Evolutionary conservation across 2,329 filamentous ascomycete species (phyloP).

Genomic region (Fusarium sp.): DNA sequence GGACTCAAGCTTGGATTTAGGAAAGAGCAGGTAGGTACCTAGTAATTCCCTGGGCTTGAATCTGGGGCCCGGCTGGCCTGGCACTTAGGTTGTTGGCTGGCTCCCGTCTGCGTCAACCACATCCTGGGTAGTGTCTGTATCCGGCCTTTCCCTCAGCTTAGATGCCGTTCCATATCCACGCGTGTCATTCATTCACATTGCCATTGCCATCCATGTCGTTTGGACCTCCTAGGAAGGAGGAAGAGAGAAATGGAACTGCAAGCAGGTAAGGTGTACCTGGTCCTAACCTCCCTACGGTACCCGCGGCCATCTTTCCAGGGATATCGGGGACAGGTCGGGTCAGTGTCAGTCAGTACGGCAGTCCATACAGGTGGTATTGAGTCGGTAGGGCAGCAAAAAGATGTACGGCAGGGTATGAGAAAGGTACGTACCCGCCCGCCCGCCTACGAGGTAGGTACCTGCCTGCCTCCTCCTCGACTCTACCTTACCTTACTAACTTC

Average conservation of each 20-base stretch:
- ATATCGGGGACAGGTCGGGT: background rate
- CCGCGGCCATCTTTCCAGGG: background rate
- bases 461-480: background rate
- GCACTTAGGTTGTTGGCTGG: slow-evolving; percentile 3
- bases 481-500: background rate
- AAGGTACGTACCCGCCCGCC: background rate
- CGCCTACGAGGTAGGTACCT: background rate
- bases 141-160: slow-evolving; percentile 12
- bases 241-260: slow-evolving; percentile 1
- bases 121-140: slow-evolving; percentile 14
- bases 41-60: background rate
- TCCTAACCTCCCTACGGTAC: background rate
- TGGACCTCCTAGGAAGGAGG: background rate
- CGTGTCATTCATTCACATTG: background rate
- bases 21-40: background rate
- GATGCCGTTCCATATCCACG: background rate
- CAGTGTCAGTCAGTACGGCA: background rate
- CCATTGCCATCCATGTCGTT: slow-evolving; percentile 5
- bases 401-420: background rate
- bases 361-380: background rate
- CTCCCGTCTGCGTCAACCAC: slow-evolving; percentile 13
- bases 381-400: background rate
- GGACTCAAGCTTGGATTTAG: background rate
- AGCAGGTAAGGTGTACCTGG: background rate
- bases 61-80: background rate